Base-by-base conservation (phyloP, 2,329 filamentous ascomycete genomes). In the Trichophyton schoenleinii region DNA sequence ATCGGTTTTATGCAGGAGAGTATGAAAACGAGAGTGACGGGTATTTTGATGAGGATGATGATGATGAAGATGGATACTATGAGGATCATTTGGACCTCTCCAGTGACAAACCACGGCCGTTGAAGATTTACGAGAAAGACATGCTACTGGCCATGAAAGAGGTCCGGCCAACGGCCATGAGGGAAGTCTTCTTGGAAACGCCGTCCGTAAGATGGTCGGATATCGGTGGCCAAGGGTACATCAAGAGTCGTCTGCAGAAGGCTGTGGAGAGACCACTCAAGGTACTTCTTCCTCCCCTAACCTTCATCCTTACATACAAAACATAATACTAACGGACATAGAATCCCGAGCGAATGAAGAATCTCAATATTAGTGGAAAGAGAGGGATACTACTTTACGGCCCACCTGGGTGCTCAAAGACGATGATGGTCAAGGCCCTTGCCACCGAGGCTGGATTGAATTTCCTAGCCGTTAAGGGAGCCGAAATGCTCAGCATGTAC, bases 401-500 rank as follows among this genome's bases (percentile, higher is more conserved):
- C 0, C 92, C 92, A 0, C 92, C 92, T 0, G 92, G 92, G 2
- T 96, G 92, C 75, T 95, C 91, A 65, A 97, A 97, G 75, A 97
- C 92, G 0, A 83, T 96, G 71, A 90, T 86, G 0, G 92, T 92
- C 0, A 91, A 95, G 71, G 92, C 92, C 31, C 83, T 95, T 67
- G 92, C 92, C 15, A 95, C 90, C 5, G 91, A 95, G 72, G 89
- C 89, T 34, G 87, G 88, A 3, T 86, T 95, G 74, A 96, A 96
- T 72, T 96, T 96, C 78, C 86, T 96, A 70, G 87, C 91, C 7
- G 89, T 97, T 66, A 96, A 96, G 75, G 92, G 91, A 28, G 90
- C 90, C 41, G 92, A 96, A 74, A 82, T 96, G 11, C 85, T 96
- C 63, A 95, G 91, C 75, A 96, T 95, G 89, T 97, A 96, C 73